Base-by-base conservation (phyloP, 1,284 basidiomycete species). In the Papiliotrema terrestris region DNA sequence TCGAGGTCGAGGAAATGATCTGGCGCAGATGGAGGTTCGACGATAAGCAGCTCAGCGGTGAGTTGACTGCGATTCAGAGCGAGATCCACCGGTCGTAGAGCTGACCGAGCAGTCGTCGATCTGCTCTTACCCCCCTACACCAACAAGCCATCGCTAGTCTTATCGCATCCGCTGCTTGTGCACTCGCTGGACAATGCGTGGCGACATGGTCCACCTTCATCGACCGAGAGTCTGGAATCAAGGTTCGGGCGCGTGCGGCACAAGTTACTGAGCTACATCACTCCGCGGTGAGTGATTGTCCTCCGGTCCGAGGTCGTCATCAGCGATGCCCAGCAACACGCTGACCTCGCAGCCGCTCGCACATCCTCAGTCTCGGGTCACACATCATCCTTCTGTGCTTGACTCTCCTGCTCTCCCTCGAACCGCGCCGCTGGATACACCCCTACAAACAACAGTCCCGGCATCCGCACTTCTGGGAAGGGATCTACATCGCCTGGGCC, bases 141-240 rank as follows among this genome's bases (percentile, higher is more conserved):
- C 26, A 17, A 1, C 20, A 19, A 38, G 19, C 38, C 36, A 1
- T 55, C 61, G 22, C 58, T 61, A 1, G 57, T 65, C 54, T 50
- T 61, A 19, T 58, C 63, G 2, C 59, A 65, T 52, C 63, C 65
- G 17, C 44, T 61, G 13, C 42, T 67, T 3, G 49, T 53, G 6
- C 58, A 63, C 35, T 41, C 60, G 19, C 37, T 67, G 11, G 49
- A 56, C 11, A 36, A 44, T 8, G 50, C 61, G 8, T 67, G 63
- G 63, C n/a, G 22, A 2, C 23, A 54, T 23, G 61, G 56, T 11
- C 22, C 52, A 4, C 35, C 35, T 1, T 17, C 29, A 19, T 11
- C 37, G 22, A 43, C 3, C 17, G 42, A 44, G 17, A 17, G 19
- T 2, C n/a, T 5, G 49, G 26, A 51, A 29, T 26, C 41, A n/a